Conservation (phyloP, 108 stramenopile genomes). For the Phaeodactylum tricornutum region DNA sequence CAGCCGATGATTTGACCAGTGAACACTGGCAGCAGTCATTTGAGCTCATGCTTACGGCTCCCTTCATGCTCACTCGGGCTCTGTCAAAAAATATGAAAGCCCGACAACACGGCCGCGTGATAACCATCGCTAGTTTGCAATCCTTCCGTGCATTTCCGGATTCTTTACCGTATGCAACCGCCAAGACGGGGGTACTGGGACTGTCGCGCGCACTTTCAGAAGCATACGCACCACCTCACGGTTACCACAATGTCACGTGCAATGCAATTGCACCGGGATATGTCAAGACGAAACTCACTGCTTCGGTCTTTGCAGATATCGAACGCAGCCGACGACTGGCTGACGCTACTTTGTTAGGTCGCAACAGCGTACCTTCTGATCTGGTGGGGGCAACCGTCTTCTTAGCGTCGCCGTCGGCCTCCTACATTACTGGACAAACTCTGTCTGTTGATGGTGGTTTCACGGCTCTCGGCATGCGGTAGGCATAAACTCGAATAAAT, state of each 20-base stretch:
- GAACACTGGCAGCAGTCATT: constrained; percentile 61
- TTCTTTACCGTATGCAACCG: constrained; percentile 15
- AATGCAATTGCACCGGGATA: constrained; percentile 29
- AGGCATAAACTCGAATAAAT: too few species aligned
- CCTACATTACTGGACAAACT: constrained; percentile 21
- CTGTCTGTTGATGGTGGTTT: constrained; percentile 20
- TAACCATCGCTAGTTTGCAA: constrained; percentile 50
- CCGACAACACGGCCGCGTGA: constrained; percentile 52
- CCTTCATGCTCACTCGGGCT: constrained; percentile 41
- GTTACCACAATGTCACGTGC: constrained; percentile 5
- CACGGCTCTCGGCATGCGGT: constrained; percentile 5
- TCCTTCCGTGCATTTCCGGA: constrained; percentile 15
- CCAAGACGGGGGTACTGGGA: constrained; percentile 10
- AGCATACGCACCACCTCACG: not conserved
- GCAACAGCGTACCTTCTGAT: constrained; percentile 14
- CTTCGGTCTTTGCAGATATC: constrained; percentile 11
- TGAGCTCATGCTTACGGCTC: constrained; percentile 55
- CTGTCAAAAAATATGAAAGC: constrained; percentile 33
- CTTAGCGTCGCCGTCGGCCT: constrained; percentile 12
- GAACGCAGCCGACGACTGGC: constrained; percentile 8
- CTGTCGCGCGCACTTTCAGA: constrained; percentile 1
- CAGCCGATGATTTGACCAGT: constrained; percentile 36
- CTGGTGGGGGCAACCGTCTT: constrained; percentile 14
- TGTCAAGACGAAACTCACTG: constrained; percentile 18
- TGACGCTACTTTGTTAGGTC: constrained; percentile 10